These are phyloP conservation scores for Exophiala sideris DNA, from an alignment of 2,329 filamentous ascomycete genomes.

Conservation along the genomic window DNA sequence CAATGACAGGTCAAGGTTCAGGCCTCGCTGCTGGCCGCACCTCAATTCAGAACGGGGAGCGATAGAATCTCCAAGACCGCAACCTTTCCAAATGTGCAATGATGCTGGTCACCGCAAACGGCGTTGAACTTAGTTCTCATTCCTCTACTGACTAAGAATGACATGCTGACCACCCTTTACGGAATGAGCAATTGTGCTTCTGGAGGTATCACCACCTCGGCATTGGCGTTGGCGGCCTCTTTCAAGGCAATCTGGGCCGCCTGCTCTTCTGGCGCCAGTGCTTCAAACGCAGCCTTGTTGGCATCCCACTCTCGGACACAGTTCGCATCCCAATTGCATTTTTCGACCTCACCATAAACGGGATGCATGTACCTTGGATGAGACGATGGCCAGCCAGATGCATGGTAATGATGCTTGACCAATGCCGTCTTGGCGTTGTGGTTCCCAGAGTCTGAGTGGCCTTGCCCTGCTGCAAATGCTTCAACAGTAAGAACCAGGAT, in stretches of 20 bases:
- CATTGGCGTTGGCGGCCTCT: conserved; percentile 14
- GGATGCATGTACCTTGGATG: conserved; percentile 67
- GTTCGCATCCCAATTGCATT: conserved; percentile 65
- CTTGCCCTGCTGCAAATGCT: conserved; percentile 69
- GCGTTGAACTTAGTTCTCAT: too few relatives aligned
- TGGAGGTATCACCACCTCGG: neutral
- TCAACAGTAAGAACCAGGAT: conserved; percentile 68
- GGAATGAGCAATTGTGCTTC: neutral
- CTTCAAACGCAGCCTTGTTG: conserved; percentile 59
- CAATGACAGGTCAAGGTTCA: too few relatives aligned
- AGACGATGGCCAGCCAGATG: conserved; percentile 65
- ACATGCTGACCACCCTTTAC: neutral
- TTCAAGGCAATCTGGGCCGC: conserved; percentile 46
- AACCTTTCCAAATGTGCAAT: too few relatives aligned
- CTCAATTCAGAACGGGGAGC: too few relatives aligned
- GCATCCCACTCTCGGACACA: conserved; percentile 66
- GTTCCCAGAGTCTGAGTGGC: conserved; percentile 69
- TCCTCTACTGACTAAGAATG: too few relatives aligned
- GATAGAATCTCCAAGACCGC: too few relatives aligned
- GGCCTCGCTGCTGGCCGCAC: too few relatives aligned
- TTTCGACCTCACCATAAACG: conserved; percentile 66
- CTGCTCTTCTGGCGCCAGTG: conserved; percentile 58
- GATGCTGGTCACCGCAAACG: too few relatives aligned
- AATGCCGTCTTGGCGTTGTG: conserved; percentile 64
- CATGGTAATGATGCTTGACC: conserved; percentile 72